Evolutionary conservation across 75 land plant genomes (phyloP), one percentile per base, ranked within the genome.

Genomic region (Sequoiadendron giganteum): DNA sequence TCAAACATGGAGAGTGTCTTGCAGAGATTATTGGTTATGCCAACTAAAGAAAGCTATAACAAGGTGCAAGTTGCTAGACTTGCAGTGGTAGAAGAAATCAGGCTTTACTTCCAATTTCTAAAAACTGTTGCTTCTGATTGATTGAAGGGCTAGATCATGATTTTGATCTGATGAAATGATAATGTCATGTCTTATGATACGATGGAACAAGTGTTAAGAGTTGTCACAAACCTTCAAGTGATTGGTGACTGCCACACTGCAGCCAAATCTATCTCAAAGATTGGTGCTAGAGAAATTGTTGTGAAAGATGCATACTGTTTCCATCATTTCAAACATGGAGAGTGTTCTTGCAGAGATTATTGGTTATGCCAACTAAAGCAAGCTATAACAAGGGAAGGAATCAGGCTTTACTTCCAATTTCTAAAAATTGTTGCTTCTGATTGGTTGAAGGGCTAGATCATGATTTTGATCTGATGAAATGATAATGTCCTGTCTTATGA

Each of bases 241-340:
- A 36, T 36, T 36, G 38, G 38, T 36, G 38, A 36, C 38, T 36
- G 38, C 38, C 38, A 36, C 0, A 36, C 76, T 40, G 90, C 87
- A 88, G 86, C 87, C 80, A 92, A 91, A 85, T 39, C 82, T 47
- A 80, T 94, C 13, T 91, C 92, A 3, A 90, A 58, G 65, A 25
- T 90, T 16, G 78, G 87, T n/a, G 43, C 38, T 45, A 88, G 95
- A 49, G 90, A 88, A 39, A 89, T 90, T 72, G 58, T 92, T 15
- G 83, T 92, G 40, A 87, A 89, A 87, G 95, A 93, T 90, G 81
- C 92, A 30, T 85, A 90, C 49, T 88, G 92, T 32, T 90, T 92
- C 87, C 93, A 92, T 87, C 39, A 86, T 75, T 93, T 92, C 83
- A 89, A 90, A 85, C 84, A 49, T 10, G 56, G 56, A 55, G 16